A percentile compares a stretch with the other conserved stretches of the same genome.
phyloP scores from a whole-genome alignment of 1,284 basidiomycete genomes.

The Ceratobasidium sp. region DNA sequence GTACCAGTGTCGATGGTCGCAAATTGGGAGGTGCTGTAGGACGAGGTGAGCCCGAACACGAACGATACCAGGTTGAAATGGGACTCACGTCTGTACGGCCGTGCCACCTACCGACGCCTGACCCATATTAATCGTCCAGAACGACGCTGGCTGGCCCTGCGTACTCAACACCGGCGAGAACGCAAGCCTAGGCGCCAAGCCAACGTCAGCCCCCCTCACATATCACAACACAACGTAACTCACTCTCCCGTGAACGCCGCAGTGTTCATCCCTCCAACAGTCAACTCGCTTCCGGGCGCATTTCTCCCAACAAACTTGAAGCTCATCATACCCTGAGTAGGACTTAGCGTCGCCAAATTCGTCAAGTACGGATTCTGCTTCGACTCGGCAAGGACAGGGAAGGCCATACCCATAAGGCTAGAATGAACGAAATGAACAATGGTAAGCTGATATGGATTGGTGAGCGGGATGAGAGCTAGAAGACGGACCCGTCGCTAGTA shows the following conservation, averaged over 20 bases:
- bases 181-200: neutral
- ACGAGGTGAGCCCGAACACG: neutral
- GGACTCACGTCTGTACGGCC: constrained; percentile 20
- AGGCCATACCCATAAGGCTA: constrained; percentile 41
- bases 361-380: constrained; percentile 35
- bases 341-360: constrained; percentile 30
- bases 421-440: neutral
- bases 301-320: constrained; percentile 44
- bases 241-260: constrained; percentile 38
- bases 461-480: neutral
- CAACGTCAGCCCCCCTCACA: neutral
- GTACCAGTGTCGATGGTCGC: constrained; percentile 42
- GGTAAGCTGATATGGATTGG: neutral
- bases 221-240: constrained; percentile 1
- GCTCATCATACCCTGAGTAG: constrained; percentile 43
- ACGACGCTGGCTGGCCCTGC: constrained; percentile 34
- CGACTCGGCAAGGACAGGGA: constrained; percentile 35
- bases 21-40: constrained; percentile 22
- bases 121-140: constrained; percentile 39
- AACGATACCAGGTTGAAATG: no score
- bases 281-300: constrained; percentile 39
- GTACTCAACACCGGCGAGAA: constrained; percentile 40
- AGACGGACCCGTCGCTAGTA: constrained; percentile 35
- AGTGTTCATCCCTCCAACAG: constrained; percentile 36
- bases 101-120: constrained; percentile 28